These are phyloP conservation scores for Silene latifolia DNA, from an alignment of 148 eudicot species.

Conservation along the genomic window DNA sequence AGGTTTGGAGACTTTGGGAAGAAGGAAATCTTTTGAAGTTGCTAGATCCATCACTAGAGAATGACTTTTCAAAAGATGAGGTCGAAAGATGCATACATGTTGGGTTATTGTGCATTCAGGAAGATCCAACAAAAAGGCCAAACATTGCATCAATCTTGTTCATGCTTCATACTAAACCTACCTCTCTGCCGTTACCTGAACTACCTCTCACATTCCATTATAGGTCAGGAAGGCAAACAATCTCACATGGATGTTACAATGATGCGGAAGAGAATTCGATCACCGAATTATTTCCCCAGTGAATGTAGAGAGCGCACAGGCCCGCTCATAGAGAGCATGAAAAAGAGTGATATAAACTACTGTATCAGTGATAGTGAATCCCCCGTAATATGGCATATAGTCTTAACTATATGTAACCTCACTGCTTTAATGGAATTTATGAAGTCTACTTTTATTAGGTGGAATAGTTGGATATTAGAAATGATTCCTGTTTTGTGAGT, in stretches of 20 bases:
- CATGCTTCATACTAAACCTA: constrained; percentile 18
- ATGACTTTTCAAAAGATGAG: constrained; percentile 6
- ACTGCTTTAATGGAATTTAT: too few species aligned
- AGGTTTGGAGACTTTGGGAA: constrained; percentile 28
- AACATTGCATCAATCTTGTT: constrained; percentile 24
- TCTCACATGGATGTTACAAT: neutral
- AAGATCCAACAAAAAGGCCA: constrained; percentile 26
- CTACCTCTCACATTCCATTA: constrained; percentile 10
- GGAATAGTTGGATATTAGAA: too few species aligned
- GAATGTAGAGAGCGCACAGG: neutral
- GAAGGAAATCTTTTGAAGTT: constrained; percentile 5
- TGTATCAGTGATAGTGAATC: too few species aligned
- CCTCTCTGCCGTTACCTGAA: neutral
- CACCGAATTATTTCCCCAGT: constrained; percentile 15
- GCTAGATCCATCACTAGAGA: constrained; percentile 14
- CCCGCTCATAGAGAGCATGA: too few species aligned
- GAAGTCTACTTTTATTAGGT: too few species aligned
- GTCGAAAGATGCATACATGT: constrained; percentile 25
- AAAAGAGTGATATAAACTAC: too few species aligned
- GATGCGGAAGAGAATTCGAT: neutral
- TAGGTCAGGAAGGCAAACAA: neutral
- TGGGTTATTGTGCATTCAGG: constrained; percentile 28
- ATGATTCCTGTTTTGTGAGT: too few species aligned
- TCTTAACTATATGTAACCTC: too few species aligned
- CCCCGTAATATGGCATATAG: too few species aligned